Evolutionary conservation across 2,329 filamentous ascomycete genomes (phyloP).

Genomic region (Penicillium rolfsii): DNA sequence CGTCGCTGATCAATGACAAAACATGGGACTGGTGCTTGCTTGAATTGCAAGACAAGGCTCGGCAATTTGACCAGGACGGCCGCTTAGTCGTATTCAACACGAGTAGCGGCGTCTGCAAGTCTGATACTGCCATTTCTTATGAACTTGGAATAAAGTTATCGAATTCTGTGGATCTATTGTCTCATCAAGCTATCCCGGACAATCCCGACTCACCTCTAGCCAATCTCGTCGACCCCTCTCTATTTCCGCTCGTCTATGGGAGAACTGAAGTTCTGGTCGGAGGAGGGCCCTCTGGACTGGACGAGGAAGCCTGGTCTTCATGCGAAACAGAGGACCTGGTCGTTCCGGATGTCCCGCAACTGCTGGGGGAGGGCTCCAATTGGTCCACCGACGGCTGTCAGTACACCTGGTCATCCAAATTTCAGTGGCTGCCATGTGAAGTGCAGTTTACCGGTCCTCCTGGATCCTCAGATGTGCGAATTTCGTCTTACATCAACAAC

Average conservation of each 20-base stretch:
- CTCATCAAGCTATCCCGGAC: not conserved
- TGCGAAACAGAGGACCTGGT: not conserved
- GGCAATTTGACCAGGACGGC: constrained; percentile 8
- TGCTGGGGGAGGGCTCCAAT: not conserved
- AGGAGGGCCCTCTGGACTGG: not conserved
- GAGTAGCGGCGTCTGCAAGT: not conserved
- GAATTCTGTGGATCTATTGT: not conserved
- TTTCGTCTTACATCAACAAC: constrained; percentile 1
- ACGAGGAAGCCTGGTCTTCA: not conserved
- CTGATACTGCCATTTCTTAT: not conserved
- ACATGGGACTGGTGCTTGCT: constrained; percentile 20
- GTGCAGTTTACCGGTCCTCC: constrained; percentile 13
- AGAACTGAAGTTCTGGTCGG: not conserved
- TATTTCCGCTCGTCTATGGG: not conserved
- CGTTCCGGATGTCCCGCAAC: not conserved
- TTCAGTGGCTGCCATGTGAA: constrained; percentile 22
- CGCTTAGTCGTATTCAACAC: constrained; percentile 7
- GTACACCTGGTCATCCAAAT: constrained; percentile 12
- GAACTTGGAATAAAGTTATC: not conserved
- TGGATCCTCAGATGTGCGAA: constrained; percentile 9
- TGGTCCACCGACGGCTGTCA: not conserved
- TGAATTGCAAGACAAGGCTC: constrained; percentile 20
- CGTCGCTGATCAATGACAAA: constrained; percentile 16
- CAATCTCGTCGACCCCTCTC: not conserved
- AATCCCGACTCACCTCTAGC: not conserved